Evolutionary conservation across 2,329 filamentous ascomycete species (phyloP), one percentile per base, ranked within the genome.

Genomic region (Neurospora sp.): DNA sequence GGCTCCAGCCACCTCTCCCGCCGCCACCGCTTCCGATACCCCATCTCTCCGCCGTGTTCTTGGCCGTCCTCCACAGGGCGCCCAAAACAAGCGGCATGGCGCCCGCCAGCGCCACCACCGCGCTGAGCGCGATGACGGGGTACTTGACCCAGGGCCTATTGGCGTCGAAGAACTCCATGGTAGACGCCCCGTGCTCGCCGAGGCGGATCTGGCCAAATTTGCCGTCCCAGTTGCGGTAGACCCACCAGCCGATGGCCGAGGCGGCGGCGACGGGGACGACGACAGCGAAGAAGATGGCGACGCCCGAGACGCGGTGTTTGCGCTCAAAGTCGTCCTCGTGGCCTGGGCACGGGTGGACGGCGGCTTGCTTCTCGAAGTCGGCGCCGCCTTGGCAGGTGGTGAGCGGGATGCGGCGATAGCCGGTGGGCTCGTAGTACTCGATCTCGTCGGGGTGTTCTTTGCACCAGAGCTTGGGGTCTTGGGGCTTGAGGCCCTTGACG

Each of bases 131-230:
- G 67, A 93, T 88, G 68, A 98, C 89, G 2, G 95, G 94, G 75
- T 95, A 93, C 76, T 89, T 90, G 77, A 99, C 86, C 84, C 92
- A 92, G 1, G 91, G 87, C 66, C 90, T 87, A 68, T 96, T 91
- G 73, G 87, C 86, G 76, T 93, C 89, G 72, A 94, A 79, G 80
- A 79, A 73, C 28, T 77, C 79, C 71, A 77, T 76, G 68, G 70
- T 75, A 33, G 73, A 72, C 69, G 67, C 76, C 74, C 82, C 81
- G 73, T 82, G 81, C 76, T 97, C 96, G 70, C 96, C 96, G 15
- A 99, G 88, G 28, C 93, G 88, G 78, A 99, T 95, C 78, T 95
- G 90, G 11, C 96, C 96, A 78, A 98, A 97, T 78, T 96, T 96
- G 80, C 89, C 89, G 75, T 89, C 90, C 92, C 93, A 97, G 80